phyloP scores from a whole-genome alignment of 1,284 basidiomycete species.

The Pascua sp. region DNA sequence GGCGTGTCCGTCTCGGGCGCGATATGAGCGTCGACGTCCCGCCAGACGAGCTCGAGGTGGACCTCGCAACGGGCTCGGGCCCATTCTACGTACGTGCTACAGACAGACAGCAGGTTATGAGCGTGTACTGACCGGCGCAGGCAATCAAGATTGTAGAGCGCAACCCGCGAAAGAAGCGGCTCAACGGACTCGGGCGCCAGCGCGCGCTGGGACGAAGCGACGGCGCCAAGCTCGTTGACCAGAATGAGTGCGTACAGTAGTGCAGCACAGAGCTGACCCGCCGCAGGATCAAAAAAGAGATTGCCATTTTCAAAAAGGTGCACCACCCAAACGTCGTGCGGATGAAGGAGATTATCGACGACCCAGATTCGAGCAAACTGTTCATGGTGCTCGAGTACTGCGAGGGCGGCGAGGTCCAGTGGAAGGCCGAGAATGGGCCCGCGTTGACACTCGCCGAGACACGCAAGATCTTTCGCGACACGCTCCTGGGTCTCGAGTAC shows the following conservation, averaged over 20 bases:
- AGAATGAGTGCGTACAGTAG: slow-evolving; percentile 37
- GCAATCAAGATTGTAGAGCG: slow-evolving; percentile 75
- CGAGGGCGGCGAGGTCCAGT: slow-evolving; percentile 87
- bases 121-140: slow-evolving; percentile 13
- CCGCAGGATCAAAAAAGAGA: slow-evolving; percentile 66
- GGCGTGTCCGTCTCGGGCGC: slow-evolving; percentile 69
- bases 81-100: slow-evolving; percentile 5
- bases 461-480: slow-evolving; percentile 82
- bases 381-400: slow-evolving; percentile 98
- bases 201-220: slow-evolving; percentile 18
- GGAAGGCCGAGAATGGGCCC: slow-evolving; percentile 69
- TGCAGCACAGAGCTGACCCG: slow-evolving; percentile 23
- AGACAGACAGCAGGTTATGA: slow-evolving; percentile 12
- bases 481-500: slow-evolving; percentile 89
- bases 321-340: slow-evolving; percentile 87
- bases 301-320: slow-evolving; percentile 97
- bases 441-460: slow-evolving; percentile 77
- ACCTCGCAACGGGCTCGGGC: slow-evolving; percentile 16
- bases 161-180: slow-evolving; percentile 60
- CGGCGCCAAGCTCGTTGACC: slow-evolving; percentile 52
- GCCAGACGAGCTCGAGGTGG: slow-evolving; percentile 17
- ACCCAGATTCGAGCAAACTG: slow-evolving; percentile 80
- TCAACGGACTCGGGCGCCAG: slow-evolving; percentile 54
- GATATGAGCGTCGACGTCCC: slow-evolving; percentile 52
- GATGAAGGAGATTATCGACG: slow-evolving; percentile 93